Conservation (phyloP, 2,329 filamentous ascomycete species). For the Pseudofabraea citricarpa region DNA sequence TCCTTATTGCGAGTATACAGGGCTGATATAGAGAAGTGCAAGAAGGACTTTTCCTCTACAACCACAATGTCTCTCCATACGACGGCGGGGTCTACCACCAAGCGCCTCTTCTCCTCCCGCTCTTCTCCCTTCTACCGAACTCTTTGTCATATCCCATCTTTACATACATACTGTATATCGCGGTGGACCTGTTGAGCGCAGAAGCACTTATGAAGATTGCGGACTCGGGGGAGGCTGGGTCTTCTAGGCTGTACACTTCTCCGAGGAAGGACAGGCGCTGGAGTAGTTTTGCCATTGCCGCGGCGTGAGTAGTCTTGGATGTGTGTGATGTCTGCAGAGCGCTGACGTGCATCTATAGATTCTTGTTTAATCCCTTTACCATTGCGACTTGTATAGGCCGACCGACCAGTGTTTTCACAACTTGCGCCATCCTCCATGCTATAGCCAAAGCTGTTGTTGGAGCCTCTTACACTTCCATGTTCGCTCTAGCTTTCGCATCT, state of each 20-base stretch:
- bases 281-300: constrained; percentile 70
- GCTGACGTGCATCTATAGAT: constrained; percentile 49
- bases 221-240: constrained; percentile 70
- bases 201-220: constrained; percentile 75
- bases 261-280: constrained; percentile 70
- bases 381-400: constrained; percentile 86
- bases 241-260: constrained; percentile 74
- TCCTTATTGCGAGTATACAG: no score
- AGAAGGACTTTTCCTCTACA: constrained; percentile 94
- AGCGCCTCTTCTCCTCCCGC: constrained; percentile 82
- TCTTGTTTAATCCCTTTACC: constrained; percentile 92
- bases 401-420: constrained; percentile 84
- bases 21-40: no score
- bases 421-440: constrained; percentile 79
- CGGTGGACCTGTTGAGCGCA: constrained; percentile 78
- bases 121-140: constrained; percentile 84
- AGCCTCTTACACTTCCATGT: constrained; percentile 68
- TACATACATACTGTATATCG: constrained; percentile 75
- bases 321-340: no score
- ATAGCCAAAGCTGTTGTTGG: constrained; percentile 76
- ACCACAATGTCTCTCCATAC: constrained; percentile 93
- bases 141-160: constrained; percentile 62
- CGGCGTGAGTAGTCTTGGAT: constrained; percentile 64
- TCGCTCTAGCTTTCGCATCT: constrained; percentile 79
- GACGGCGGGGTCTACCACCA: constrained; percentile 83